phyloP scores from a whole-genome alignment of 2,329 filamentous ascomycete genomes.

The Xenosphaeropsis pyriputrescens region DNA sequence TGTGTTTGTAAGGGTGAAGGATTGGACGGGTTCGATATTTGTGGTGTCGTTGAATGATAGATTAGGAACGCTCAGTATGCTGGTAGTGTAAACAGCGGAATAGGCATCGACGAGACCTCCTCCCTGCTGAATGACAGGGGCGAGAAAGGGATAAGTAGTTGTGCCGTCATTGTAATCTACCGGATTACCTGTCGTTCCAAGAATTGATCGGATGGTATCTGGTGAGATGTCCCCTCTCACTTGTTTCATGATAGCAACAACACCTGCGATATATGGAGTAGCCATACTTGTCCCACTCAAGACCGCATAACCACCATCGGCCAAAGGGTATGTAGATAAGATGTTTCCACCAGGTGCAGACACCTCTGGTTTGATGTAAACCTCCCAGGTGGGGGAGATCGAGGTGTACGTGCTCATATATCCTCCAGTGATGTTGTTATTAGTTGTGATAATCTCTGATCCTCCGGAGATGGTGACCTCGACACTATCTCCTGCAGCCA shows the following conservation, averaged over 20 bases:
- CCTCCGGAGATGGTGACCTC: neutral
- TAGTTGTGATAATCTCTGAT: neutral
- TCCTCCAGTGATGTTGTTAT: conserved; percentile 17
- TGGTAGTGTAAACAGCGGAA: conserved; percentile 38
- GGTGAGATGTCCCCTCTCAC: conserved; percentile 34
- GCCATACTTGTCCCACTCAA: conserved; percentile 45
- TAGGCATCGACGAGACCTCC: conserved; percentile 44
- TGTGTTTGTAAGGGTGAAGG: conserved; percentile 41
- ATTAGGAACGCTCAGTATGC: conserved; percentile 37
- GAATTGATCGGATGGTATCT: conserved; percentile 29
- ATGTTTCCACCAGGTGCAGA: conserved; percentile 41
- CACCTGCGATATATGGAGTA: conserved; percentile 37
- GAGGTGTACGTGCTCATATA: conserved; percentile 35
- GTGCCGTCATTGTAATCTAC: conserved; percentile 29
- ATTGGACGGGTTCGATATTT: conserved; percentile 30
- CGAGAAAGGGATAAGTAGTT: conserved; percentile 17
- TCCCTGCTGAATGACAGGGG: conserved; percentile 45
- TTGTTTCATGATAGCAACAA: conserved; percentile 36
- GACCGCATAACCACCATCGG: conserved; percentile 31
- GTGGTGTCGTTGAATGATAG: conserved; percentile 51
- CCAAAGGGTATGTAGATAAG: conserved; percentile 36
- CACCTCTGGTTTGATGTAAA: conserved; percentile 39
- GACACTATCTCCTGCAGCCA: neutral
- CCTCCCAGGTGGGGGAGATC: conserved; percentile 47
- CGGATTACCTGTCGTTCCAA: conserved; percentile 33